Evolutionary conservation across 768 basidiomycete species (phyloP), one percentile per base, ranked within the genome.

Genomic region (Mycena galericulata): DNA sequence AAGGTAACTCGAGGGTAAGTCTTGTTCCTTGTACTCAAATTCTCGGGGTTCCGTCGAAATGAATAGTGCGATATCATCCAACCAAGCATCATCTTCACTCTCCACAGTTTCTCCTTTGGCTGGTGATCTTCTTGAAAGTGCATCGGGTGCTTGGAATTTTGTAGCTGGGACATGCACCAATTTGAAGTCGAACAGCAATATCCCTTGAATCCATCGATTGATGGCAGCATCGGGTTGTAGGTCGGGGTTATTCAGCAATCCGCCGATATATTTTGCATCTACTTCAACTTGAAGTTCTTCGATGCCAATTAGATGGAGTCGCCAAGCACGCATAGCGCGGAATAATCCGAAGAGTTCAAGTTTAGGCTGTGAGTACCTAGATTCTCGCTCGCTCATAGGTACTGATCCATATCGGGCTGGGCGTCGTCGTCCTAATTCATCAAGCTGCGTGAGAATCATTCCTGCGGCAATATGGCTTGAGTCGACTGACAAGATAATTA

Each of bases 201-300:
- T 83, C 17, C 74, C 78, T 59, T 75, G 71, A 46, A 85, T 82
- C 84, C 84, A 85, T n/a, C 76, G n/a, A n/a, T n/a, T n/a, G n/a
- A n/a, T n/a, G n/a, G n/a, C n/a, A n/a, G n/a, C n/a, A n/a, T n/a
- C n/a, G 54, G 62, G 84, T 85, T 10, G 84, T 78, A 0, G 81
- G 41, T 83, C 80, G 1, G 83, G 82, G 12, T 79, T 65, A 54
- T 83, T 81, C 4, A 85, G 59, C 80, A 84, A 83, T 26, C 79
- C 81, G 59, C 79, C 79, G 15, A 85, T 82, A 62, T 79, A 80
- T 46, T 79, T 70, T 0, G 81, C 82, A 70, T 85, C 80, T 0
- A 80, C 79, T 72, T 84, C 81, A 0, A 85, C 74, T 24, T 70
- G 50, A 0, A 85, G 65, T 9, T 75, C 79, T 29, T 71, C 63